Evolutionary conservation across 2,329 filamentous ascomycete species (phyloP).

Genomic region (Apiospora koreana): DNA sequence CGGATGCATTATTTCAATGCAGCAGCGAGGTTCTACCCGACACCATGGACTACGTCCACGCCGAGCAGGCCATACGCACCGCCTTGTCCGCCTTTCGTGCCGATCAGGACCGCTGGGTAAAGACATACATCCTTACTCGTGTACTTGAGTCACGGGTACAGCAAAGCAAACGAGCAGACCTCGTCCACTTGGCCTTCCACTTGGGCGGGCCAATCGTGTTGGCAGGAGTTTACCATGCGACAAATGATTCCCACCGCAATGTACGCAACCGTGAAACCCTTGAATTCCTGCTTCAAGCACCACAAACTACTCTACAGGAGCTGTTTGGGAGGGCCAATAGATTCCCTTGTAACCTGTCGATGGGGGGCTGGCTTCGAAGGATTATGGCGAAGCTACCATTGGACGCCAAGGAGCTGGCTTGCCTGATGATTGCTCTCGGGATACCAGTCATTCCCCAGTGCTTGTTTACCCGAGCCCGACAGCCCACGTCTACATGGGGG

Average conservation of each 20-base stretch:
- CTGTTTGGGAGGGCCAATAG: background rate
- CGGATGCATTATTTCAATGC: background rate
- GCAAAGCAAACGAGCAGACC: background rate
- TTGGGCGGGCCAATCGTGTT: background rate
- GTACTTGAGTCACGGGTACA: background rate
- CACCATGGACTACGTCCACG: background rate
- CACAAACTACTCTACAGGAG: background rate
- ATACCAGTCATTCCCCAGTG: background rate
- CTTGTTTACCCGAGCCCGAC: background rate
- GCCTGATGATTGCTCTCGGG: background rate
- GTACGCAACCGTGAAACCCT: background rate
- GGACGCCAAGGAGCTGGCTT: background rate
- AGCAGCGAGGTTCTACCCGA: background rate
- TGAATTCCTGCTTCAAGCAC: background rate
- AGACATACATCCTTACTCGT: background rate
- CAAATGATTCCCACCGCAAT: background rate
- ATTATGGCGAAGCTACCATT: background rate
- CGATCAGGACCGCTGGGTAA: background rate
- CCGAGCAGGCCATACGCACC: background rate
- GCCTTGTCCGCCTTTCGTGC: background rate
- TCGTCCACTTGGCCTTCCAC: background rate
- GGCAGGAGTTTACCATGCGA: background rate
- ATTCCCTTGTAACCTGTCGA: background rate
- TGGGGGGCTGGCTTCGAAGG: background rate
- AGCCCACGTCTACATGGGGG: background rate